Evolutionary conservation across 768 basidiomycete species (phyloP).

Genomic region (Auricularia heimuer): DNA sequence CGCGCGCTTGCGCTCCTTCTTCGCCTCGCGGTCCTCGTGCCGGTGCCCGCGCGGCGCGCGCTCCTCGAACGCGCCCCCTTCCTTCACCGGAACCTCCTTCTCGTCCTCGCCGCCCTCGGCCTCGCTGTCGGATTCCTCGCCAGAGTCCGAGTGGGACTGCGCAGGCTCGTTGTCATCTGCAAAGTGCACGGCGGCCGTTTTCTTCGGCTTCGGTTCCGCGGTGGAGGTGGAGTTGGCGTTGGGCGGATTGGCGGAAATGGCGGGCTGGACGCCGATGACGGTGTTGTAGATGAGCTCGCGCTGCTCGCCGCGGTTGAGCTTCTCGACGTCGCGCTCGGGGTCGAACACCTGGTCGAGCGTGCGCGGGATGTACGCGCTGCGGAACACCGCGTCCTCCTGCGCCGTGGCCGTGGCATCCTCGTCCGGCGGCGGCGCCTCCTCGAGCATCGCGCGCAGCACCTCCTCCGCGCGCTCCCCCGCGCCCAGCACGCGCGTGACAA

Average conservation of each 20-base stretch:
- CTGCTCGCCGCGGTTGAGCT: constrained; percentile 59
- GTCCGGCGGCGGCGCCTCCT: constrained; percentile 9
- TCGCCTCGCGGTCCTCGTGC: constrained; percentile 84
- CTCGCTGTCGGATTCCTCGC: constrained; percentile 25
- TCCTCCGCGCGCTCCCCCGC: constrained; percentile 21
- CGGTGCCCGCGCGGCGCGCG: constrained; percentile 74
- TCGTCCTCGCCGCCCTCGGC: constrained; percentile 28
- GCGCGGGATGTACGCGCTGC: constrained; percentile 87
- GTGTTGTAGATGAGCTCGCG: constrained; percentile 75
- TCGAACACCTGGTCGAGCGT: constrained; percentile 88
- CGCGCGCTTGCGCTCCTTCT: constrained; percentile 91
- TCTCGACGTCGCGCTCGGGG: constrained; percentile 84
- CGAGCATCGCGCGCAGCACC: constrained; percentile 2
- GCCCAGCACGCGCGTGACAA: constrained; percentile 54
- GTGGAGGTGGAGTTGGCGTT: constrained; percentile 1
- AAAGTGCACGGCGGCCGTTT: constrained; percentile 7
- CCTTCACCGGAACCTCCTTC: constrained; percentile 2
- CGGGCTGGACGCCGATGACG: constrained; percentile 60
- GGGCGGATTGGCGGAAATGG: constrained; percentile 8
- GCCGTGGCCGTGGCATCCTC: constrained; percentile 12
- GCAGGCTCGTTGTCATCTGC: constrained; percentile 18
- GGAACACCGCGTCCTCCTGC: constrained; percentile 84
- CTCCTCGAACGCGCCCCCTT: constrained; percentile 29
- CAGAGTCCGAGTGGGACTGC: constrained; percentile 21
- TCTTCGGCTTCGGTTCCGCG: background rate